A percentile compares a stretch with the other conserved stretches of the same genome.
Evolutionary conservation across 352 stramenopile species (phyloP).

Genomic region (Phytophthora chlamydospora): DNA sequence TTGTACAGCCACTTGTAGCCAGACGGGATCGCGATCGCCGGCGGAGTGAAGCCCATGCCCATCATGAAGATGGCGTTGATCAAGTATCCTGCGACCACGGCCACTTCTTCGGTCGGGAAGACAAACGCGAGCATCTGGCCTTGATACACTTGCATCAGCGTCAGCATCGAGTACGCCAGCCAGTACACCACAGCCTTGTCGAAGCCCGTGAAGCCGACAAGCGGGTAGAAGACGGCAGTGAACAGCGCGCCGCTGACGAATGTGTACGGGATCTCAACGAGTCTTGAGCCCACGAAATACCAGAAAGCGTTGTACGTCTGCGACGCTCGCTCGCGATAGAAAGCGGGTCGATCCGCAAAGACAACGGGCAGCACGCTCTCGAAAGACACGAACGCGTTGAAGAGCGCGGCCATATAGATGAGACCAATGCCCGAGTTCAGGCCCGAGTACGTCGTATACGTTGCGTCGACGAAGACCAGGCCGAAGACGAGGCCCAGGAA

Average conservation of each 20-base stretch:
- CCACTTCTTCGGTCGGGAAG: constrained; percentile 44
- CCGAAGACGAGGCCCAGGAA: constrained; percentile 34
- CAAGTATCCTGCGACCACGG: constrained; percentile 38
- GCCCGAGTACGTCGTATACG: constrained; percentile 6
- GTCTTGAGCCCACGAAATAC: constrained; percentile 37
- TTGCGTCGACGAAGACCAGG: constrained; percentile 51
- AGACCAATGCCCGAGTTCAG: constrained; percentile 58
- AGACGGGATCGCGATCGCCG: constrained; percentile 3
- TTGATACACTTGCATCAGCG: constrained; percentile 57
- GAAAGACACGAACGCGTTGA: constrained; percentile 75
- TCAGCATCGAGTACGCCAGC: constrained; percentile 23
- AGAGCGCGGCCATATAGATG: constrained; percentile 77
- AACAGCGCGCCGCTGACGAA: constrained; percentile 32
- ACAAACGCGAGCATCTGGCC: constrained; percentile 70
- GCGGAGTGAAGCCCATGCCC: constrained; percentile 50
- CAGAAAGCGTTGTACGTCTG: constrained; percentile 77
- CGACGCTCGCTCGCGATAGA: constrained; percentile 59
- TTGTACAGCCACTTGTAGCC: too few species aligned
- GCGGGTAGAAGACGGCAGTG: constrained; percentile 29
- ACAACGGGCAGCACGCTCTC: constrained; percentile 74
- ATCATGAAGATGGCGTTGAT: constrained; percentile 52
- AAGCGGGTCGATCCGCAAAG: constrained; percentile 75
- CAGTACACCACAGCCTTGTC: constrained; percentile 14
- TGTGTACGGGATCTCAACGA: constrained; percentile 48
- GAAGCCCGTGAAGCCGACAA: constrained; percentile 9